Evolutionary conservation across 257 asterid species (phyloP), one percentile per base, ranked within the genome.

Genomic region (Euphrasia confusa): DNA sequence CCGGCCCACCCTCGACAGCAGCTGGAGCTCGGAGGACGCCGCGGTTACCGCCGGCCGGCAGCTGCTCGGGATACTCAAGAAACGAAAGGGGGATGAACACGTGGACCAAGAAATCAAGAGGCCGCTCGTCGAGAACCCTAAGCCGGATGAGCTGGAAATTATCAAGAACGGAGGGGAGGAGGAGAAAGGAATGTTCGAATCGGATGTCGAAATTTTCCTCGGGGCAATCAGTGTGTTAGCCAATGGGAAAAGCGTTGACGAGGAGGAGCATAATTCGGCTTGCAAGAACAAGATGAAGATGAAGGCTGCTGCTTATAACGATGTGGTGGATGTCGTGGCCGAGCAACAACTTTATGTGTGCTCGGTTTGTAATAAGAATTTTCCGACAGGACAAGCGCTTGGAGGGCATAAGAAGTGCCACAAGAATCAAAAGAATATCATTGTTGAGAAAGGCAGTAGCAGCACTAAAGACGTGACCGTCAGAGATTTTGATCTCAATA

Each of bases 391-490:
- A 7, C 77, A 68, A 27, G 83, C 81, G 0, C 70, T 78, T 1
- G 79, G 81, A 17, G 83, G 81, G 12, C 83, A 81, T 60, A 70
- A 64, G 74, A 71, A 73, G 71, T 5, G 69, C 57, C 83, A 78
- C 28, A 52, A 52, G 7, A 50, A 1, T 50, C 7, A 17, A 10
- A 40, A 10, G 4, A 40, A 40, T 11, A 0, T 10, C 11, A 42
- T 2, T 10, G 1, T 0, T 1, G 10, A 3, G 0, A 62, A 15
- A 18, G 35, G 7, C 4, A 32, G 37, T 32, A 32, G 37, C 37
- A 3, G 6, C 5, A 7, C 11, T 24, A 58, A 37, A 10, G 67
- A 15, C 1, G 15, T 12, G 40, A 35, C 1, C 12, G 42, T 60
- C 30, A 11, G 68, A 6, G 69, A 21, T 27, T 44, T 76, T 18